Conservation (phyloP, 2,329 filamentous ascomycete genomes). For the Arthrocladium fulminans region DNA sequence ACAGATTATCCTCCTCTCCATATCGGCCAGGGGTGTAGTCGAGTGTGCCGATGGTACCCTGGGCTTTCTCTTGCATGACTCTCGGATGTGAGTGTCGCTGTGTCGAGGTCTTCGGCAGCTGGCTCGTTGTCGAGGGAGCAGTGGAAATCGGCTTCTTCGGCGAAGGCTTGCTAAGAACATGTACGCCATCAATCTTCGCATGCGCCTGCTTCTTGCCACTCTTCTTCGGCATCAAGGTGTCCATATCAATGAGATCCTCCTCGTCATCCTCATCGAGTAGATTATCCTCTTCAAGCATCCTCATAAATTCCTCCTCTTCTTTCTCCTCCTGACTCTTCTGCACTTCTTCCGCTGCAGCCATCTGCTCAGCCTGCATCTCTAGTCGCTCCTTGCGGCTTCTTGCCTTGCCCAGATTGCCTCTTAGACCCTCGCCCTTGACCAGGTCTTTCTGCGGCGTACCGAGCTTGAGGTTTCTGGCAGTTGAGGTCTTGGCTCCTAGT, state of each 20-base stretch:
- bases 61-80: background rate
- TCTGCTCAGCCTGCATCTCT: constrained; percentile 1
- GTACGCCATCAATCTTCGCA: background rate
- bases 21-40: background rate
- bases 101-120: background rate
- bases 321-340: background rate
- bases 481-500: constrained; percentile 79
- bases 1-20: background rate
- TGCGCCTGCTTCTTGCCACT: background rate
- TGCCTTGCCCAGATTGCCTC: constrained; percentile 24
- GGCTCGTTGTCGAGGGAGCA: background rate
- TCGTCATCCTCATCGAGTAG: constrained; percentile 7
- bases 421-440: constrained; percentile 21
- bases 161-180: background rate
- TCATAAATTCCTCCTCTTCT: constrained; percentile 7
- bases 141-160: background rate
- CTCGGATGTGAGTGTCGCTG: no score
- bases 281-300: constrained; percentile 4
- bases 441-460: constrained; percentile 41
- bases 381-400: constrained; percentile 6
- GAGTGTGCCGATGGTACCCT: background rate
- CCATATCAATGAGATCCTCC: constrained; percentile 7
- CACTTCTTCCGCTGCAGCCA: constrained; percentile 2
- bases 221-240: constrained; percentile 9
- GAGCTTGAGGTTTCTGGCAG: constrained; percentile 51